Percentiles rank a stretch among this genome's conserved stretches.
Conservation (phyloP, 2,329 filamentous ascomycete genomes). For the Harringtonia lauricola region DNA sequence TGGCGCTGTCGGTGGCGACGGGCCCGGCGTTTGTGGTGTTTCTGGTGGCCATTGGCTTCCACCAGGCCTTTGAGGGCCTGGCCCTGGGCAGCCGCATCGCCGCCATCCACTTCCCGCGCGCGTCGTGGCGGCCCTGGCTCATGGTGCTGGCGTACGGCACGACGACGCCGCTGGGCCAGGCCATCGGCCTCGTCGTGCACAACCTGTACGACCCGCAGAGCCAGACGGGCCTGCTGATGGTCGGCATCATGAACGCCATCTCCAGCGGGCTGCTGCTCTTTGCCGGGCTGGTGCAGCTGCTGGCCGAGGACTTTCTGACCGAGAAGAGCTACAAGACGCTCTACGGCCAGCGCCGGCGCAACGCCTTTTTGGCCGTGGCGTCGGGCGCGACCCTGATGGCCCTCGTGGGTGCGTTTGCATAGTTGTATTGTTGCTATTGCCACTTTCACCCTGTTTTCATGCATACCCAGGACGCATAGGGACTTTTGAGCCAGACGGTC, state of each 20-base stretch:
- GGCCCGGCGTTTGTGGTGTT: slow-evolving; percentile 72
- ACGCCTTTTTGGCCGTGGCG: slow-evolving; percentile 53
- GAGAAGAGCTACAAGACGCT: slow-evolving; percentile 63
- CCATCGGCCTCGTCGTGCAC: slow-evolving; percentile 68
- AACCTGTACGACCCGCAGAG: slow-evolving; percentile 71
- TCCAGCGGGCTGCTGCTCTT: slow-evolving; percentile 72
- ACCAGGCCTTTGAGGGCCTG: slow-evolving; percentile 82
- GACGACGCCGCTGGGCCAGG: slow-evolving; percentile 74
- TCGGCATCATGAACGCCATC: slow-evolving; percentile 81
- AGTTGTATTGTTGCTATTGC: too few relatives aligned
- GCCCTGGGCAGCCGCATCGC: slow-evolving; percentile 79
- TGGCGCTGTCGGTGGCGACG: slow-evolving; percentile 73
- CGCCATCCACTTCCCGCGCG: slow-evolving; percentile 64
- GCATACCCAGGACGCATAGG: too few relatives aligned
- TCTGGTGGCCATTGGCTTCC: slow-evolving; percentile 69
- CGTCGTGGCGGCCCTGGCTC: slow-evolving; percentile 68
- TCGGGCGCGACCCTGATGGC: slow-evolving; percentile 59
- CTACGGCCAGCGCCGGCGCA: slow-evolving; percentile 47
- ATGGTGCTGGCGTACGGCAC: slow-evolving; percentile 69
- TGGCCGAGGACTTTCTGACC: slow-evolving; percentile 73
- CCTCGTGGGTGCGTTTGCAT: slow-evolving; percentile 62
- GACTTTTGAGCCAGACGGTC: too few relatives aligned
- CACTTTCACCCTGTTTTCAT: too few relatives aligned
- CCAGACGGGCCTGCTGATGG: slow-evolving; percentile 65
- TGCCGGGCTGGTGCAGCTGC: slow-evolving; percentile 70